These are phyloP conservation scores for Gnomoniopsis sp. DNA, from an alignment of 2,329 filamentous ascomycete species.

Conservation along the genomic window DNA sequence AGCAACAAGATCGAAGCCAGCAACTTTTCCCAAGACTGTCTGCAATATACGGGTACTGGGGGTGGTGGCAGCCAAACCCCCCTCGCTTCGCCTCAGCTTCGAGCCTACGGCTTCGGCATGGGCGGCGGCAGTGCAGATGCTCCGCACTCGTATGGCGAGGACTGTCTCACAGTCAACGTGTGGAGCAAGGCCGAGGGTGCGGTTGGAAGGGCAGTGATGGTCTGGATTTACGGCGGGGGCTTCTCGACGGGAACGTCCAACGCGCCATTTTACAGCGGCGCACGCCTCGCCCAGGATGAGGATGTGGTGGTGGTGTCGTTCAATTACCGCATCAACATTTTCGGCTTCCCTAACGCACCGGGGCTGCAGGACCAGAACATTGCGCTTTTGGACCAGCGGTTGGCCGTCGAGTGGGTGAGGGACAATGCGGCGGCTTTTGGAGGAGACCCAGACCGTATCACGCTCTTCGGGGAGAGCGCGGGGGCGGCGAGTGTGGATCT, in stretches of 20 bases:
- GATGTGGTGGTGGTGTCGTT: conserved; percentile 7
- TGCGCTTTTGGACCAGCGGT: conserved; percentile 20
- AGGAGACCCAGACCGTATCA: conserved; percentile 20
- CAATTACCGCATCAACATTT: conserved; percentile 11
- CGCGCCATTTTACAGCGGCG: neutral
- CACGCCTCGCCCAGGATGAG: conserved; percentile 1
- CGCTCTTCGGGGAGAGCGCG: conserved; percentile 12
- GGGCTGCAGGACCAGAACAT: conserved; percentile 17
- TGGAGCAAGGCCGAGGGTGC: neutral
- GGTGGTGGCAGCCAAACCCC: neutral
- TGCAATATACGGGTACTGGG: neutral
- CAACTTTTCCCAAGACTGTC: neutral
- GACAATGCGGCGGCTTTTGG: conserved; percentile 21
- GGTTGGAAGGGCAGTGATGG: neutral
- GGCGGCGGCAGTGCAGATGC: neutral
- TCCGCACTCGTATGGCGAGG: conserved; percentile 1
- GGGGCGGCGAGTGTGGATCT: conserved; percentile 2
- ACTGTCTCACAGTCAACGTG: conserved; percentile 11
- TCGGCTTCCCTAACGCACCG: conserved; percentile 6
- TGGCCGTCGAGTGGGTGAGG: conserved; percentile 22
- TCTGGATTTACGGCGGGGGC: conserved; percentile 9
- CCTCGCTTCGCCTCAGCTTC: conserved; percentile 6
- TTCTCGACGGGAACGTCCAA: neutral
- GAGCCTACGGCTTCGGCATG: conserved; percentile 1
- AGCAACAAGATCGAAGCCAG: neutral